Evolutionary conservation across 164 flowering plant genomes (phyloP), one percentile per base, ranked within the genome.

Genomic region (Berberis vulgaris): DNA sequence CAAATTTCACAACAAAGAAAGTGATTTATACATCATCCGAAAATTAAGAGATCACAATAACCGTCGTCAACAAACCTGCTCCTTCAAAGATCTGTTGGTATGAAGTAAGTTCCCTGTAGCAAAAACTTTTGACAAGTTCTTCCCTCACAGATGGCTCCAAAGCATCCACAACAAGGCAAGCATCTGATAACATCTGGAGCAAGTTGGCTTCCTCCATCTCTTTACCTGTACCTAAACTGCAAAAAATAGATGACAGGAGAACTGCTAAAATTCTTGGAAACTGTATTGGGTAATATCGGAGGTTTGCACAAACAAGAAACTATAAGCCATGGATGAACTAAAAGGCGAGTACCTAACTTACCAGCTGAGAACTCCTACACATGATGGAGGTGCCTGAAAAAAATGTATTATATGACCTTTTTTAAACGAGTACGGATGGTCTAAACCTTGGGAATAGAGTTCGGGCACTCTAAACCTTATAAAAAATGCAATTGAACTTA

Each of bases 1-100:
- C 12, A 62, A 68, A 70, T 11, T 26, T 26, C 26, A 26, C 67
- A 6, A 61, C 49, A 10, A 41, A 7, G 43, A 38, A 60, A 65
- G 8, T 49, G 44, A 56, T 5, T 1, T 39, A 41, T 39, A 41
- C 39, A 52, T 12, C 49, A 11, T 6, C 43, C 41, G 64, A 57
- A 1, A 67, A 53, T 49, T 39, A 57, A 47, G 40, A 42, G 1
- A 40, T 11, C 10, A 7, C 49, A 7, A 2, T 65, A 45, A 65
- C 8, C 64, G 43, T 58, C 42, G 45, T 43, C 52, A 74, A 77
- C 86, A 71, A 41, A 91, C 98, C 99, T 69, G 99, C 95, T 77
- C 99, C 99, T 84, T 95, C 99, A 77, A 95, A 95, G 54, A 95
- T 95, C 75, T 95, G 99, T 42, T 82, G 82, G 70, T 91, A 94